phyloP scores from a whole-genome alignment of 306 rosid species.

The Datisca glomerata region DNA sequence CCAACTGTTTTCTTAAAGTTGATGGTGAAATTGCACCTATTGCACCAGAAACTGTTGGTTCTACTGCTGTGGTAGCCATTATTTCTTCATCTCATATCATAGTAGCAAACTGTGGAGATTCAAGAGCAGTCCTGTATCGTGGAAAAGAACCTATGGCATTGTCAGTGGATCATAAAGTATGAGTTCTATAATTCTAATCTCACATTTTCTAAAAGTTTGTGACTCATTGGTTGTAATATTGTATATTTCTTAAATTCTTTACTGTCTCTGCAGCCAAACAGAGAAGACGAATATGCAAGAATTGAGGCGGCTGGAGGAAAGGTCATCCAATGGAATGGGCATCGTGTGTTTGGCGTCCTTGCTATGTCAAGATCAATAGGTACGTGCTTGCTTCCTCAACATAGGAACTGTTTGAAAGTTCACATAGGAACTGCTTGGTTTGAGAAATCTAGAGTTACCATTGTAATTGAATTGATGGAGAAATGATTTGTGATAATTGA shows the following conservation, averaged over 20 bases:
- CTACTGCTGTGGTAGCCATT: conserved; percentile 40
- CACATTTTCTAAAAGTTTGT: conserved; percentile 1
- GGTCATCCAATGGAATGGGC: conserved; percentile 49
- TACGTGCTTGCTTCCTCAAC: conserved; percentile 18
- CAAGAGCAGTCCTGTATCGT: conserved; percentile 47
- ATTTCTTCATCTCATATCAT: conserved; percentile 42
- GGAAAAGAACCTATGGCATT: conserved; percentile 41
- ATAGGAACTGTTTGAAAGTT: too few relatives aligned
- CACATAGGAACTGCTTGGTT: too few relatives aligned
- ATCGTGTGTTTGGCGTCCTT: conserved; percentile 46
- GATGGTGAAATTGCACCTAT: conserved; percentile 40
- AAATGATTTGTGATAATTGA: too few relatives aligned
- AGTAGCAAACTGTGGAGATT: conserved; percentile 46
- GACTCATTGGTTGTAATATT: conserved; percentile 6
- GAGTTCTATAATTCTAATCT: conserved; percentile 5
- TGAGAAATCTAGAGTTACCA: too few relatives aligned
- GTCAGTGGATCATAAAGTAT: conserved; percentile 45
- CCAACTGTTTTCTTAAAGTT: conserved; percentile 37
- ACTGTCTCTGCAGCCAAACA: conserved; percentile 24
- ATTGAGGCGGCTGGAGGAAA: conserved; percentile 49
- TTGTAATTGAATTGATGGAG: too few relatives aligned
- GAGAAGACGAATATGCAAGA: conserved; percentile 40
- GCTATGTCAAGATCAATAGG: conserved; percentile 50
- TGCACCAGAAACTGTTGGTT: conserved; percentile 53
- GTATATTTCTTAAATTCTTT: background rate